Evolutionary conservation across 2,329 filamentous ascomycete genomes (phyloP).

Genomic region (Xylariaceae sp.): DNA sequence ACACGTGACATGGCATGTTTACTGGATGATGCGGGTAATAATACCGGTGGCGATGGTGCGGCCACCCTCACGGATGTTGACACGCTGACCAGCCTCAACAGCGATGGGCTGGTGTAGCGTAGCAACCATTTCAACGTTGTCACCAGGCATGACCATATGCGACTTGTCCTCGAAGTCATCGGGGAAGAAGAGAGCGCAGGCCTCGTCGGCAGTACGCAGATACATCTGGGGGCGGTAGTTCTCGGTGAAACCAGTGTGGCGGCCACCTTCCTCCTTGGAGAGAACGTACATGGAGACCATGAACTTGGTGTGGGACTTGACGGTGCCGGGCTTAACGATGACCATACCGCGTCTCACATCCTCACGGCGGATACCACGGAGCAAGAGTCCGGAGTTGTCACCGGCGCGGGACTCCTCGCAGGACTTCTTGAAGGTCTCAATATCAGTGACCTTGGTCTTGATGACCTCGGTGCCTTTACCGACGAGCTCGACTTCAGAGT

Average conservation of each 20-base stretch:
- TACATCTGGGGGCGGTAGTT: constrained; percentile 98
- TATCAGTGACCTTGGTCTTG: constrained; percentile 99
- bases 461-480: constrained; percentile 79
- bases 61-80: constrained; percentile 98
- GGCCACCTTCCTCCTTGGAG: constrained; percentile 95
- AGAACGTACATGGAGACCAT: constrained; percentile 95
- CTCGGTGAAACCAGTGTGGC: constrained; percentile 90
- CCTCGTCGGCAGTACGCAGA: constrained; percentile 86
- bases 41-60: constrained; percentile 83
- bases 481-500: constrained; percentile 90
- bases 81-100: constrained; percentile 86
- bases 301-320: constrained; percentile 89
- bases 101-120: constrained; percentile 82
- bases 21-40: constrained; percentile 69
- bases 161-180: constrained; percentile 72
- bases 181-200: constrained; percentile 78
- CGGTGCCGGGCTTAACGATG: constrained; percentile 74
- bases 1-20: constrained; percentile 28
- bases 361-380: constrained; percentile 94
- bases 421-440: constrained; percentile 99
- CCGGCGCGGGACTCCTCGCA: constrained; percentile 94
- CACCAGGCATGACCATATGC: constrained; percentile 89
- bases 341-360: constrained; percentile 96
- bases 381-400: constrained; percentile 95
- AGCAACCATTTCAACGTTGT: constrained; percentile 97